Base-by-base conservation (phyloP, 257 asterid genomes). In the Paraleonurus japonicus region DNA sequence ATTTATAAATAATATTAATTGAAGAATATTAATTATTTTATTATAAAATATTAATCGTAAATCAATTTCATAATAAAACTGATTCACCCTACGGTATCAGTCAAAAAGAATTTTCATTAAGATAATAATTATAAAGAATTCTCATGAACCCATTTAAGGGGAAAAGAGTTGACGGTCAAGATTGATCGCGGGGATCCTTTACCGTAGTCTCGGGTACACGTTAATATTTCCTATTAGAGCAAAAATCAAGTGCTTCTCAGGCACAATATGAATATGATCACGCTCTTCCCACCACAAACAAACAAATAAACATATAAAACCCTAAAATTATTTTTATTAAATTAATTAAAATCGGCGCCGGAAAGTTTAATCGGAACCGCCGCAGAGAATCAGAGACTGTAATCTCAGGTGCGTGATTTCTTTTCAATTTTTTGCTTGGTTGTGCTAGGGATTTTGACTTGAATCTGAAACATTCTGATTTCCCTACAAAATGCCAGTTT, bases 181-280 rank as follows among this genome's bases (percentile, higher is more conserved):
- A 70, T 53, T 33, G 12, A 76, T 69, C 62, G 22, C 57, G 35
- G 32, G 43, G 3, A 10, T 0, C 2, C 5, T 30, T 30, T 53
- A 17, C 3, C 15, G 77, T 72, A 59, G 75, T 65, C 76, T 23
- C 81, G 51, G 24, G 59, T 26, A 16, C 74, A 74, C 8, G 5
- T 12, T 26, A 51, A 12, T 65, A 75, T 30, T 54, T 26, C 70
- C 51, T 62, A 22, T 12, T 12, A 39, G 92, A 69, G 87, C 83
- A 70, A 67, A 73, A 73, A 83, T 86, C 89, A 69, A 64, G 79
- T 75, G 85, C 83, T 54, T 75, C 86, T 81, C 75, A 32, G 63
- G 75, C 35, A 22, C 78, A 32, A 64, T 51, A 60, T 30, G 39
- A 32, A 64, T 51, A 60, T 30, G 39, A 60, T 61, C 79, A 57